Base-by-base conservation (phyloP, 2,329 filamentous ascomycete species). In the Rachicladosporium sp. region DNA sequence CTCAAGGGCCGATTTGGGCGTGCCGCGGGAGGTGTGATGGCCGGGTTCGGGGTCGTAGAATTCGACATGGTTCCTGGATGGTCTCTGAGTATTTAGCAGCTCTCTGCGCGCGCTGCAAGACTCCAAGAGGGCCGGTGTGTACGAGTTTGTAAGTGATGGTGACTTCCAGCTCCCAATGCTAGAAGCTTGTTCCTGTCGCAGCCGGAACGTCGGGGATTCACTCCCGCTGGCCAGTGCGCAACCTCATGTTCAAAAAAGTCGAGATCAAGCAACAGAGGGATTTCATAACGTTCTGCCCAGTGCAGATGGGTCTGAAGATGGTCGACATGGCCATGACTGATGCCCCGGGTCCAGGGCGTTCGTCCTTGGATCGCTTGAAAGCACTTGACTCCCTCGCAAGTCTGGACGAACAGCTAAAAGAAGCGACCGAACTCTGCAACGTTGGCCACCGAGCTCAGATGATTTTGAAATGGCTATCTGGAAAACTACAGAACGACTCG, bases 1-100 rank as follows among this genome's bases (percentile, higher is more conserved):
- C 89, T 96, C 68, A 95, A 82, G 49, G 91, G 89, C 66, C 76
- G 74, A 60, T 66, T 75, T 47, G 76, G 69, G 54, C 85, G 78
- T 63, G 81, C 74, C 61, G 82, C 73, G 31, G 53, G 44, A 49
- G 76, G 72, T 63, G 74, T 71, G 54, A 78, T 72, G 51, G 76
- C 68, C 49, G 73, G 65, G 56, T 74, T 55, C 15, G 15, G 15
- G 43, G 56, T 47, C 38, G 60, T 65, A 30, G 68, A 63, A 56
- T 77, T 72, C 61, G 73, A 69, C 74, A 78, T 78, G 15, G 15
- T 19, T 19, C 15, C 15, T 19, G 15, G 15, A 19, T 19, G 15
- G 15, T 19, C 15, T 19, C 15, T 19, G 15, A 19, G 15, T 19
- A 19, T 19, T 19, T 5, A 19, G 15, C 15, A 19, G 15, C 15